Evolutionary conservation across 1,139 yeast species (phyloP), one percentile per base, ranked within the genome.

Genomic region (Candida pseudoviswanathii): DNA sequence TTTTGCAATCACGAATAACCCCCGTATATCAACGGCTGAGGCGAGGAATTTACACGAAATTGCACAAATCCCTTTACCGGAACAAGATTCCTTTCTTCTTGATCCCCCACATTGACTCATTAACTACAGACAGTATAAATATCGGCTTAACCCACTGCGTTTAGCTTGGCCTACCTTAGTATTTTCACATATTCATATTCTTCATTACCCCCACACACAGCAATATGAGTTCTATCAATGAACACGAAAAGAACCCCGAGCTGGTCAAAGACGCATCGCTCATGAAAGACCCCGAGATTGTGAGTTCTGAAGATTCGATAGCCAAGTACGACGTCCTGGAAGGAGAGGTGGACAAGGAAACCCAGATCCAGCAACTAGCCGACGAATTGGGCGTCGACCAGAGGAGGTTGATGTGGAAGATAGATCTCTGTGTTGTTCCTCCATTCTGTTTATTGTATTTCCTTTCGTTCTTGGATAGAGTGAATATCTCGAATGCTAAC

Each of bases 401-500:
- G 42, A 65, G 59, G 44, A 77, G 69, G 58, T 70, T 86, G 47
- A 81, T 82, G 82, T 70, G 80, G 74, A 86, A 85, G 58, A 71
- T 84, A 38, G 92, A 86, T 59, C 48, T 81, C 4, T 79, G 85
- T 52, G 85, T 86, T 42, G 82, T 86, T 30, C 89, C 90, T 3
- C 85, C 90, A 32, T 84, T 86, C 58, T 83, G 89, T 64, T 65
- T 85, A 41, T 73, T 86, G 42, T 86, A 86, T 59, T 80, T 86
- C 59, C 73, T 86, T 55, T 82, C 89, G 0, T 86, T 86, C 57
- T 70, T 86, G 61, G 92, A 86, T 62, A 73, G 91, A 62, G 89
- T 85, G 47, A 86, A 86, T 62, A 85, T 86, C 51, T 82, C 90
- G 37, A 86, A 86, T 62, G 94, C 94, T 24, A 81, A 81, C 53